phyloP scores from a whole-genome alignment of 1,284 basidiomycete genomes.

The Fomes fomentarius region DNA sequence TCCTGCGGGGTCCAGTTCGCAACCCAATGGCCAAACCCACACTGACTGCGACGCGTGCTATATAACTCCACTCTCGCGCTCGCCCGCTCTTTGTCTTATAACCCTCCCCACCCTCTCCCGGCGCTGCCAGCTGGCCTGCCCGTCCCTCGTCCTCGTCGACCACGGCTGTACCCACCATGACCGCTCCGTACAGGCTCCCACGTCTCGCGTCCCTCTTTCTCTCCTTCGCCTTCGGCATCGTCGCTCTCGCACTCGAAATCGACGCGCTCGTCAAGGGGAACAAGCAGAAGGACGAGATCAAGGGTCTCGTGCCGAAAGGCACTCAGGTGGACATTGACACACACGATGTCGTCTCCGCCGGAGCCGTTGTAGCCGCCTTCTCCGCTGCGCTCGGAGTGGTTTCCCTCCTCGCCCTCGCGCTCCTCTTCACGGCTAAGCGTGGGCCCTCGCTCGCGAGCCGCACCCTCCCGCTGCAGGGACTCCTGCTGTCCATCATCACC shows the following conservation, averaged over 20 bases:
- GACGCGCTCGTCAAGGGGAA: conserved; percentile 46
- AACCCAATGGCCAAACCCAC: too few relatives aligned
- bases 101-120: neutral
- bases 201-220: conserved; percentile 41
- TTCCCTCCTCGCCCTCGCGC: conserved; percentile 37
- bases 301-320: conserved; percentile 29
- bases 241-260: conserved; percentile 39
- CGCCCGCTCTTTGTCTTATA: too few relatives aligned
- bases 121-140: neutral
- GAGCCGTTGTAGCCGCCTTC: conserved; percentile 48
- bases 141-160: neutral
- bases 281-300: conserved; percentile 32
- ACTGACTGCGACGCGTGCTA: too few relatives aligned
- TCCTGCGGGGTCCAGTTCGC: too few relatives aligned
- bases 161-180: neutral
- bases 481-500: conserved; percentile 49
- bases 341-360: conserved; percentile 46
- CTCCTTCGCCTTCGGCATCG: conserved; percentile 39
- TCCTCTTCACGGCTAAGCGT: conserved; percentile 24
- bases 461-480: conserved; percentile 34
- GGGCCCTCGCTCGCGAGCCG: conserved; percentile 14
- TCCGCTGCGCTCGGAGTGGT: conserved; percentile 46
- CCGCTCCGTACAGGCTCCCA: conserved; percentile 18
- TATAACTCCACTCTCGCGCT: too few relatives aligned
- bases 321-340: conserved; percentile 38